Base-by-base conservation (phyloP, 2,329 filamentous ascomycete genomes). In the Trichophyton verrucosum region DNA sequence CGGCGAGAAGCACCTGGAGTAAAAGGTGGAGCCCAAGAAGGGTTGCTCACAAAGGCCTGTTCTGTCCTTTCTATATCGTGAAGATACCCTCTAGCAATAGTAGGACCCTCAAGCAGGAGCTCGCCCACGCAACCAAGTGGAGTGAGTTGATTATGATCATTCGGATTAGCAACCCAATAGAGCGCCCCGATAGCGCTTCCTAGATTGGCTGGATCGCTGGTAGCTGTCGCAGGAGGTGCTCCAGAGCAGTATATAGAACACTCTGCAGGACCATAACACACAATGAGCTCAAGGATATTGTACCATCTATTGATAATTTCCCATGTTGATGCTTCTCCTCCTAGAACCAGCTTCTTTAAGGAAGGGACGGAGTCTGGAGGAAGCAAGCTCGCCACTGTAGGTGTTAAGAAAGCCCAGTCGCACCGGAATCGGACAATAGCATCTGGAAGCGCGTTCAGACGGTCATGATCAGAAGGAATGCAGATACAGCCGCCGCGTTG, bases 371-470 rank as follows among this genome's bases (percentile, higher is more conserved):
- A 69, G 11, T 68, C 62, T 0, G 72, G 72, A 5, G 66, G 62
- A 6, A 78, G 61, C 2, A 74, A 63, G 11, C 69, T 63, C 0
- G 81, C 81, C n/a, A 85, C 73, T 0, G 80, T 74, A 0, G 81
- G 78, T 0, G 82, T 85, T 68, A 84, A 76, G 66, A 81, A 79
- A 0, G 75, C 78, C 75, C 75, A 78, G 33, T 74, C 78, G 33
- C 77, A 76, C 8, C 75, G 68, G 73, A 80, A 78, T 0, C 72
- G 64, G 5, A 74, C 72, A 42, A 82, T 77, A 0, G 73, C 74
- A 0, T 73, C 75, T 1, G 73, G 68, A 5, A 81, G 72, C 56
- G 76, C 74, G 61, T 77, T 76, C 67, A 76, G 70, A 3, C 76
- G 71, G 13, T 75, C 71, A 61, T 71, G 62, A 64, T 74, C 65